Evolutionary conservation across 495 filamentous ascomycete species (phyloP).

Genomic region (Talaromyces thailandensis): DNA sequence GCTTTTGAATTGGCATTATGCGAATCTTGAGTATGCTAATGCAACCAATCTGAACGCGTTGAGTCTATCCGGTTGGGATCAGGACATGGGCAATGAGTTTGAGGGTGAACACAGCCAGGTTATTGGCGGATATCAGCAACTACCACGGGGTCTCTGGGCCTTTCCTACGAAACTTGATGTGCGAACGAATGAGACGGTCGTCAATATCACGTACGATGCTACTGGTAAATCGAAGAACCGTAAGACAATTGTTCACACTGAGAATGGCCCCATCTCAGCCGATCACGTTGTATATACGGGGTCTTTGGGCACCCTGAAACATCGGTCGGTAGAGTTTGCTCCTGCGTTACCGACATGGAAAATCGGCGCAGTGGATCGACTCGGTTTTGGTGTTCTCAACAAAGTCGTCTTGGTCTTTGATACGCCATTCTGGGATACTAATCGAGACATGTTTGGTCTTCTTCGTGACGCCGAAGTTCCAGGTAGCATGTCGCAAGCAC

Average conservation of each 20-base stretch:
- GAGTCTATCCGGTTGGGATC: constrained; percentile 89
- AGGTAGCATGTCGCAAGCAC: constrained; percentile 48
- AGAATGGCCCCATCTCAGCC: constrained; percentile 69
- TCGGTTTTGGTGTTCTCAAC: constrained; percentile 92
- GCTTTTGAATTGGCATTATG: constrained; percentile 95
- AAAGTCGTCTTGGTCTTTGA: constrained; percentile 91
- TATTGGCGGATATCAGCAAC: constrained; percentile 83
- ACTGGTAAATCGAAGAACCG: constrained; percentile 24
- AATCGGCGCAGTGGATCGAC: constrained; percentile 64
- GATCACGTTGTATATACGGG: constrained; percentile 84
- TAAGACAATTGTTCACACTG: constrained; percentile 59
- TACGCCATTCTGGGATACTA: constrained; percentile 84
- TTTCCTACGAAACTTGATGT: constrained; percentile 74
- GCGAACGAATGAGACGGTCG: constrained; percentile 58
- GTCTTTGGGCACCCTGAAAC: constrained; percentile 83
- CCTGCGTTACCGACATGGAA: constrained; percentile 86
- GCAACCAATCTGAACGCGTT: constrained; percentile 77
- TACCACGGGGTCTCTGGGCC: constrained; percentile 72
- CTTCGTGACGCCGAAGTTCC: constrained; percentile 57
- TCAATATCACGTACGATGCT: constrained; percentile 56
- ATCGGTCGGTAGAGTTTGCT: constrained; percentile 62
- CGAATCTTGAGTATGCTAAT: constrained; percentile 96
- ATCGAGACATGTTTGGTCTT: constrained; percentile 88
- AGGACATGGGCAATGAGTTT: constrained; percentile 95
- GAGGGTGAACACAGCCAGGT: constrained; percentile 90